A percentile compares a stretch with the other conserved stretches of the same genome.
Conservation (phyloP, 768 basidiomycete species). For the Lenzites betulinus region DNA sequence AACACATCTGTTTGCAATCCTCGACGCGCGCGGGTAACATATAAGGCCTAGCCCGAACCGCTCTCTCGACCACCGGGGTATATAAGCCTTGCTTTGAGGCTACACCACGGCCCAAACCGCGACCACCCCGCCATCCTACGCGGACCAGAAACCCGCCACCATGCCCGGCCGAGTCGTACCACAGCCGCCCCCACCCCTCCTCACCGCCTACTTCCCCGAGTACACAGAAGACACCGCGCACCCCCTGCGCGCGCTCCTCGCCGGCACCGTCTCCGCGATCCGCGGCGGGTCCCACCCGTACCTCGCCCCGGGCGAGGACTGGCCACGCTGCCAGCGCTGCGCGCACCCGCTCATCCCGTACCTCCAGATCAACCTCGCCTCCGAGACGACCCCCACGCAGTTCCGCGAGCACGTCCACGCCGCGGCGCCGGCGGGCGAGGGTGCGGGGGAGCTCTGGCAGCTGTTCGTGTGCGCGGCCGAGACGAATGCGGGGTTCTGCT, state of each 20-base stretch:
- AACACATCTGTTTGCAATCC: too few species aligned
- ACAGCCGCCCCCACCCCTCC: not conserved
- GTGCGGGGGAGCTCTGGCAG: constrained; percentile 14
- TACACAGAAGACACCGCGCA: not conserved
- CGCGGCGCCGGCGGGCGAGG: too few species aligned
- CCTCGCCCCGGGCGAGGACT: constrained; percentile 1
- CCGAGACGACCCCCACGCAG: constrained; percentile 3
- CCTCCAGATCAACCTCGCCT: constrained; percentile 16
- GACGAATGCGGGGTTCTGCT: constrained; percentile 8
- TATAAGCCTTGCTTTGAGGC: too few species aligned
- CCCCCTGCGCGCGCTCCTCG: not conserved
- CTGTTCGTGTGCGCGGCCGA: constrained; percentile 10
- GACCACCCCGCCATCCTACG: too few species aligned
- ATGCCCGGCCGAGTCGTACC: not conserved
- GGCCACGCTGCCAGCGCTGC: constrained; percentile 14
- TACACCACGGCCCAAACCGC: too few species aligned
- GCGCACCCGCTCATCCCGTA: constrained; percentile 7
- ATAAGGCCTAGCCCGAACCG: too few species aligned
- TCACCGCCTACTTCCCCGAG: constrained; percentile 11
- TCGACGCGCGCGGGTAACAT: too few species aligned
- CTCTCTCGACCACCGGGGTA: too few species aligned
- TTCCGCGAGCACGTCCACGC: constrained; percentile 6
- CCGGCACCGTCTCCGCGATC: constrained; percentile 5
- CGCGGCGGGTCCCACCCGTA: constrained; percentile 3
- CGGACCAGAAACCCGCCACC: too few species aligned